Conservation (phyloP, 768 basidiomycete species). For the Tubosaeta brunneosetosa region DNA sequence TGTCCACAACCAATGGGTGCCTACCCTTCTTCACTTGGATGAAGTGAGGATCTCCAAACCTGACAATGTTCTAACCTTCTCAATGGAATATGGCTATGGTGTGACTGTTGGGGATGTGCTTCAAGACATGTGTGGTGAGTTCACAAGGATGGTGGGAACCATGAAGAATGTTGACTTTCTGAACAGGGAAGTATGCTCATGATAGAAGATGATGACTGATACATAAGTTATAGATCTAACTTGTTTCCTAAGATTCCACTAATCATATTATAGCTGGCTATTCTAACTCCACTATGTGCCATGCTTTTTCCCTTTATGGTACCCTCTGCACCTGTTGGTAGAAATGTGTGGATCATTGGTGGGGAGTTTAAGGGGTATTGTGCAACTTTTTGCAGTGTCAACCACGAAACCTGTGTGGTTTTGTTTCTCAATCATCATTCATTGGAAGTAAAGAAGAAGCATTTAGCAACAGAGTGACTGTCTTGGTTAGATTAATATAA, state of each 20-base stretch:
- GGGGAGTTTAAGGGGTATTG: not conserved
- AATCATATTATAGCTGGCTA: not conserved
- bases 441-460: not conserved
- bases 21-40: not conserved
- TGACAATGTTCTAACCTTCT: not conserved
- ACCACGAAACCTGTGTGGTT: not conserved
- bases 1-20: not conserved
- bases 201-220: not conserved
- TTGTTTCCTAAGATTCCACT: too few species aligned
- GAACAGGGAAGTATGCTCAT: not conserved
- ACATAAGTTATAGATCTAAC: not conserved
- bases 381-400: not conserved
- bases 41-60: not conserved
- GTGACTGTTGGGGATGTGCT: not conserved
- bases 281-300: not conserved
- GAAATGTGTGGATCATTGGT: not conserved
- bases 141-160: not conserved
- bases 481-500: not conserved
- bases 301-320: not conserved
- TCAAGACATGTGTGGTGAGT: not conserved
- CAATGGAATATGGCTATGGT: not conserved
- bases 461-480: not conserved
- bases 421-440: not conserved
- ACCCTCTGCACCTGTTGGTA: not conserved
- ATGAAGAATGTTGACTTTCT: not conserved